Conservation (phyloP, 192 early-diverging fungal species). For the Funneliformis mosseae region DNA sequence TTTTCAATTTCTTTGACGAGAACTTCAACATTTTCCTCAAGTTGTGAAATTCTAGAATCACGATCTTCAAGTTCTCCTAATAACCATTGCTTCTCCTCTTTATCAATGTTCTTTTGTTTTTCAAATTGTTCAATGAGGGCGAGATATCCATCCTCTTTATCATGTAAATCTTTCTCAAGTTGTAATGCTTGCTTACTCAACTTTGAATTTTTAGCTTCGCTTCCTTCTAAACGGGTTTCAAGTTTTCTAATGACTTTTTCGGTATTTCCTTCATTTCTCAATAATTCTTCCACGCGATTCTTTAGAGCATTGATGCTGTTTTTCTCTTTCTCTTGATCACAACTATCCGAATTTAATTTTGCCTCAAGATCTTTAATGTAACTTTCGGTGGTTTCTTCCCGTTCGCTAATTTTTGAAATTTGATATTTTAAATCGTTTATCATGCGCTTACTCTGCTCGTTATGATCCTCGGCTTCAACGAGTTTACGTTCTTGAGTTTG, state of each 20-base stretch:
- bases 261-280: background rate
- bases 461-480: slow-evolving; percentile 32
- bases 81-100: background rate
- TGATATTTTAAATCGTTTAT: slow-evolving; percentile 44
- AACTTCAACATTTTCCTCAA: slow-evolving; percentile 27
- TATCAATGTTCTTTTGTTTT: background rate
- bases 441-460: slow-evolving; percentile 11
- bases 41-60: slow-evolving; percentile 5
- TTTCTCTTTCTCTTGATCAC: slow-evolving; percentile 41
- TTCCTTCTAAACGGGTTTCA: slow-evolving; percentile 33
- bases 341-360: slow-evolving; percentile 36
- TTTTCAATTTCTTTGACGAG: slow-evolving; percentile 12
- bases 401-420: slow-evolving; percentile 57
- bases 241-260: slow-evolving; percentile 38
- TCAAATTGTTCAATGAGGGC: slow-evolving; percentile 7
- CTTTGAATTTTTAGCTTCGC: background rate
- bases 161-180: slow-evolving; percentile 30
- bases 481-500: slow-evolving; percentile 60
- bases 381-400: slow-evolving; percentile 43
- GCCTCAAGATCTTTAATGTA: slow-evolving; percentile 49
- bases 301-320: slow-evolving; percentile 8
- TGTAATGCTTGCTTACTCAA: slow-evolving; percentile 6
- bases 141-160: slow-evolving; percentile 32
- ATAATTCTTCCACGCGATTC: background rate
- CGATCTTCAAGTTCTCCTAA: slow-evolving; percentile 5